These are phyloP conservation scores for Pseudozyma sp. DNA, from an alignment of 1,284 basidiomycete species.

Conservation along the genomic window DNA sequence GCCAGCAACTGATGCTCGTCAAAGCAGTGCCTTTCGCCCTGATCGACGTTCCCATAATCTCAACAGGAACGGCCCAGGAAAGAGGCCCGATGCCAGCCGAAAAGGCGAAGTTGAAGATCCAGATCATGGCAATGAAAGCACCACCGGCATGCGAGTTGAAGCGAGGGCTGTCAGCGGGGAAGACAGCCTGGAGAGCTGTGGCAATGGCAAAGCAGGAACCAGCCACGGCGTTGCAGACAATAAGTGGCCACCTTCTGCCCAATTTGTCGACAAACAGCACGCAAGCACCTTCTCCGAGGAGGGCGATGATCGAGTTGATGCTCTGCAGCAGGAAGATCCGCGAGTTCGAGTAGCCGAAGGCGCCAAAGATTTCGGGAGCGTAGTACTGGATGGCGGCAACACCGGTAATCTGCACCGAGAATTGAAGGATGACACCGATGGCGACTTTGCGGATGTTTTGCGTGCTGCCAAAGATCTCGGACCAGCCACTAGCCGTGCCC, in stretches of 20 bases:
- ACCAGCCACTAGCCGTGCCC: constrained; percentile 67
- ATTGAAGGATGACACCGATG: constrained; percentile 70
- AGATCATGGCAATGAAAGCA: constrained; percentile 69
- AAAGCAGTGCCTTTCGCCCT: constrained; percentile 76
- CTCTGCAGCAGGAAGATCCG: constrained; percentile 75
- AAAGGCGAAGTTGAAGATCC: constrained; percentile 75
- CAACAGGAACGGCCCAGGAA: constrained; percentile 68
- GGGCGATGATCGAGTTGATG: constrained; percentile 75
- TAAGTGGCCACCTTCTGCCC: constrained; percentile 73
- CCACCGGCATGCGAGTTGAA: constrained; percentile 22
- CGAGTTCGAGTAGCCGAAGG: constrained; percentile 71
- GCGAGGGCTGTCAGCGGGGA: constrained; percentile 70
- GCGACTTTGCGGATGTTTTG: constrained; percentile 72
- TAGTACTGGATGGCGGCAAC: constrained; percentile 73
- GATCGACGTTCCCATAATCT: constrained; percentile 73
- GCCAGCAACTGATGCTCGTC: constrained; percentile 74
- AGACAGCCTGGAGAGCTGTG: constrained; percentile 73
- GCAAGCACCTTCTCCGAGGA: constrained; percentile 74
- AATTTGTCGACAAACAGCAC: constrained; percentile 75
- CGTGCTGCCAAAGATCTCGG: constrained; percentile 72
- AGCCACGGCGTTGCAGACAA: constrained; percentile 73
- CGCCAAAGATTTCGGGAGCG: constrained; percentile 62
- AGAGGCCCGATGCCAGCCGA: constrained; percentile 73
- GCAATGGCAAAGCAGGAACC: constrained; percentile 74
- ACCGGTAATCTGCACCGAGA: constrained; percentile 73